Base-by-base conservation (phyloP, 352 stramenopile genomes). In the Globisporangium camurandrum region DNA sequence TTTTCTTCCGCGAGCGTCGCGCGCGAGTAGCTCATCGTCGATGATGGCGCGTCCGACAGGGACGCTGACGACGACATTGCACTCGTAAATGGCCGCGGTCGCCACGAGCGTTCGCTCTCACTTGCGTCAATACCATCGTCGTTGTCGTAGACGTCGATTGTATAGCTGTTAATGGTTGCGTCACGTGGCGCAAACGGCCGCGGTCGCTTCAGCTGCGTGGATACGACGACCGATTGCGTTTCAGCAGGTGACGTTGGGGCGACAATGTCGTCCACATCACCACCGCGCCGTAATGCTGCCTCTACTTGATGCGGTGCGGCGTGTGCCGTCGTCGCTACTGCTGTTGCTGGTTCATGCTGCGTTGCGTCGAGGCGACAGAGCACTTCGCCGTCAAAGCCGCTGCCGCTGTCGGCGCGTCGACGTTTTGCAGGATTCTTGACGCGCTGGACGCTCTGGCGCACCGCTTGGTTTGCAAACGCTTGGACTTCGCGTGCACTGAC, bases 301-400 rank as follows among this genome's bases (percentile, higher is more conserved):
- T n/a, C n/a, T n/a, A n/a, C n/a, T n/a, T n/a, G n/a, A n/a, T n/a
- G n/a, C n/a, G n/a, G n/a, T n/a, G n/a, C n/a, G n/a, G n/a, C n/a
- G n/a, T n/a, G n/a, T n/a, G n/a, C n/a, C n/a, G 36, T n/a, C 19
- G 9, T 19, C 14, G 39, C 39, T 22, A 48, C 47, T 14, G 17
- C 36, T 24, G 36, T 5, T 19, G 23, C 17, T 10, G 17, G 4
- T 3, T 17, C 3, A 10, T 4, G 36, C 17, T 2, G 3, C 7
- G 36, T 44, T 16, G 47, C 36, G 14, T 81, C 69, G 1, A 86
- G 69, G 26, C 58, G 69, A 34, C 75, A 87, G 3, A 71, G 50
- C 2, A 89, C 73, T 34, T 89, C 75, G 4, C 78, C 78, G 28
- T 84, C 69, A 38, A 89, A 89, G 0, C 78, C 75, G 28, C 78